A percentile compares a stretch with the other conserved stretches of the same genome.
phyloP scores from a whole-genome alignment of 495 filamentous ascomycete genomes.

The Aspergillus haitiensis region DNA sequence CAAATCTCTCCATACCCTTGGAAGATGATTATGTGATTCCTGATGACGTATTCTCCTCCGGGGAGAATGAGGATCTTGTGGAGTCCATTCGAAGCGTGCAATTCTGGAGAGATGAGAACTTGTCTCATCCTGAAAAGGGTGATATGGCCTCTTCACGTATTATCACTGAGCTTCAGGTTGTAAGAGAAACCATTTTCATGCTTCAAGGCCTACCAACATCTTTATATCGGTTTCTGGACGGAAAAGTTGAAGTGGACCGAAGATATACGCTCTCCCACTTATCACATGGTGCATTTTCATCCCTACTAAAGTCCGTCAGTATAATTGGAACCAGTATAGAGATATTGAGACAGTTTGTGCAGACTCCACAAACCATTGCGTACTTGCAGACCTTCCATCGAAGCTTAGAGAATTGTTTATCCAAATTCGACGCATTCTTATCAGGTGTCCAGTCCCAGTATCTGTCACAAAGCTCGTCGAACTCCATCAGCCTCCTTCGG shows the following conservation, averaged over 20 bases:
- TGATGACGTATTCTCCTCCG: slow-evolving; percentile 37
- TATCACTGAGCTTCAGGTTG: slow-evolving; percentile 69
- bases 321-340: slow-evolving; percentile 49
- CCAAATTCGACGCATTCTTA: slow-evolving; percentile 44
- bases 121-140: slow-evolving; percentile 26
- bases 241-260: slow-evolving; percentile 38
- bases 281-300: slow-evolving; percentile 37
- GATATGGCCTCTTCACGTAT: slow-evolving; percentile 42
- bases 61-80: slow-evolving; percentile 44
- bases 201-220: slow-evolving; percentile 75
- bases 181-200: slow-evolving; percentile 84
- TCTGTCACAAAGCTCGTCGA: slow-evolving; percentile 32
- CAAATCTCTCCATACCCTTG: slow-evolving; percentile 23
- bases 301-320: slow-evolving; percentile 45
- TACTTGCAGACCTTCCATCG: slow-evolving; percentile 59
- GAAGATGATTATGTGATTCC: slow-evolving; percentile 42
- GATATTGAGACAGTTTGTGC: slow-evolving; percentile 47
- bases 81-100: slow-evolving; percentile 57
- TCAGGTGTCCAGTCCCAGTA: slow-evolving; percentile 47
- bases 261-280: slow-evolving; percentile 42
- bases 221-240: slow-evolving; percentile 56
- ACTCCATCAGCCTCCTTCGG: slow-evolving; percentile 57
- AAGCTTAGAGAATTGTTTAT: slow-evolving; percentile 44
- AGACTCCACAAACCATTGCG: slow-evolving; percentile 38
- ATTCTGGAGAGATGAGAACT: slow-evolving; percentile 57